These are phyloP conservation scores for Penicillium manginii DNA, from an alignment of 495 filamentous ascomycete species.

Conservation along the genomic window DNA sequence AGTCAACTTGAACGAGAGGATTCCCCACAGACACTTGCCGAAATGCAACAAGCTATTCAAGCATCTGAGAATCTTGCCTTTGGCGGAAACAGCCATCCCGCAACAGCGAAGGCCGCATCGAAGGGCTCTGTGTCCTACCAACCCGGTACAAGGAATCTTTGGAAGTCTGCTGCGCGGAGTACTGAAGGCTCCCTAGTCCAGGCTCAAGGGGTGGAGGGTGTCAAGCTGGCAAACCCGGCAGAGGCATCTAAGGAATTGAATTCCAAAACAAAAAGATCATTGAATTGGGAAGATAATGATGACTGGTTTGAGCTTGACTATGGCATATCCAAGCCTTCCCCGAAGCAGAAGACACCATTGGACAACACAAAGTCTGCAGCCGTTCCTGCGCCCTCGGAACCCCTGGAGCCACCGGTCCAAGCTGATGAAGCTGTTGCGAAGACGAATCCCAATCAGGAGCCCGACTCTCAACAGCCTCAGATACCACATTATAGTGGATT, in stretches of 20 bases:
- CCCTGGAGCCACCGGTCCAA: not conserved
- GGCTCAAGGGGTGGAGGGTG: conserved; percentile 50
- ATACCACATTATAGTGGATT: conserved; percentile 68
- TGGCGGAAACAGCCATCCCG: not conserved
- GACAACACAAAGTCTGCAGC: conserved; percentile 1
- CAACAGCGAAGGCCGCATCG: not conserved
- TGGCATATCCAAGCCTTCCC: conserved; percentile 26
- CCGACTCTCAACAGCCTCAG: conserved; percentile 12
- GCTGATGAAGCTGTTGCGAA: not conserved
- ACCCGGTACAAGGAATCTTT: conserved; percentile 53
- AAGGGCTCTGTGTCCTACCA: conserved; percentile 29
- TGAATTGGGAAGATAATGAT: conserved; percentile 14
- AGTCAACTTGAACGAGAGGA: conserved; percentile 84
- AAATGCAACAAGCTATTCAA: conserved; percentile 71
- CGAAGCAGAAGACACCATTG: conserved; percentile 2
- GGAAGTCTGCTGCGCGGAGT: conserved; percentile 71
- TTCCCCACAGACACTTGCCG: conserved; percentile 67
- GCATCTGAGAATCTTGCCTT: conserved; percentile 51
- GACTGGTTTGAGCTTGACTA: conserved; percentile 42
- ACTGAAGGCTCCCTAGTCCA: conserved; percentile 61
- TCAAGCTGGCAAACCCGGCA: conserved; percentile 54
- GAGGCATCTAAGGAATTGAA: conserved; percentile 2
- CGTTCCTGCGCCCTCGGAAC: not conserved
- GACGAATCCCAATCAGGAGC: not conserved
- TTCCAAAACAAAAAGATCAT: not conserved